Evolutionary conservation across 179 eudicot species (phyloP).

Genomic region (Heliamphora pulchella): DNA sequence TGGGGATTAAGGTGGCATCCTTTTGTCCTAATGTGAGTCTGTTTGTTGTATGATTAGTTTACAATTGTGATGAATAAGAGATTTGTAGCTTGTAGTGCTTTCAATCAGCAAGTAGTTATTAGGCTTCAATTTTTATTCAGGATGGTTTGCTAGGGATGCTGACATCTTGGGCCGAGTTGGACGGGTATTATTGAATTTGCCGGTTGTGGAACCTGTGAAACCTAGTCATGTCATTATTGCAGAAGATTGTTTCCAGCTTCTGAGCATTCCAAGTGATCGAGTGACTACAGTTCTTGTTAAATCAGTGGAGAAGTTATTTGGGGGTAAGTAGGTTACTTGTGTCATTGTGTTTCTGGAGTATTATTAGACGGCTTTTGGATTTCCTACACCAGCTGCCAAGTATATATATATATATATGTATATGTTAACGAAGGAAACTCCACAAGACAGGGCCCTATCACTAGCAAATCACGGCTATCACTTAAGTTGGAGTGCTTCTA

Average conservation of each 20-base stretch:
- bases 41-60: neutral
- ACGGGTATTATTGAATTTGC: constrained; percentile 42
- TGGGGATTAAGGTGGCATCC: neutral
- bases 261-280: constrained; percentile 49
- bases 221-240: constrained; percentile 53
- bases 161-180: constrained; percentile 57
- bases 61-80: neutral
- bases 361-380: neutral
- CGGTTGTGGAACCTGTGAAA: constrained; percentile 21
- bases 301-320: constrained; percentile 55
- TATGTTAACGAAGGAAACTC: too few relatives aligned
- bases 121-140: constrained; percentile 32
- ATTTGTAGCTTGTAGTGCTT: neutral
- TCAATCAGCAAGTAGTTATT: neutral
- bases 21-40: neutral
- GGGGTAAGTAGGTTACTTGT: constrained; percentile 39
- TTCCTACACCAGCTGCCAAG: neutral
- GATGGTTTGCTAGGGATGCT: constrained; percentile 95
- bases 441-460: too few relatives aligned
- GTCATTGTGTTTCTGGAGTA: neutral
- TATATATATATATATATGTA: too few relatives aligned
- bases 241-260: constrained; percentile 81
- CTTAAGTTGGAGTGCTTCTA: too few relatives aligned
- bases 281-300: constrained; percentile 41
- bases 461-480: too few relatives aligned